These are phyloP conservation scores for Cruciata laevipes DNA, from an alignment of 257 asterid species.

Conservation along the genomic window DNA sequence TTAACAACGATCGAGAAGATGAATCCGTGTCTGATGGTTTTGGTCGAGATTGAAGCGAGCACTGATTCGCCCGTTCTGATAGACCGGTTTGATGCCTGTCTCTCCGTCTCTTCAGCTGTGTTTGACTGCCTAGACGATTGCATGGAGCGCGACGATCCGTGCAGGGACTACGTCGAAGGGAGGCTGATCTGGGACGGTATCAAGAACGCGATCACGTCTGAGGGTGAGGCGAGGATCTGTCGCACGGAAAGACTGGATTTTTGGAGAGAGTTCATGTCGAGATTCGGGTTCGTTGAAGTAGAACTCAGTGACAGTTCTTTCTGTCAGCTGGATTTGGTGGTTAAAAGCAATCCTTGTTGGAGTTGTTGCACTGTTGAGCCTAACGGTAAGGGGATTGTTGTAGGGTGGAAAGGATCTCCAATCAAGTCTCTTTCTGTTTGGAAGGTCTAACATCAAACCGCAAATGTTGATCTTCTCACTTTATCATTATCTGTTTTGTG, in stretches of 20 bases:
- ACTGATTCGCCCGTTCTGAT: slow-evolving; percentile 33
- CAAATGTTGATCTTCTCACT: too few relatives aligned
- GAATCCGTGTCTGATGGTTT: slow-evolving; percentile 31
- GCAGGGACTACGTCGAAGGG: slow-evolving; percentile 26
- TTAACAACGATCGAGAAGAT: slow-evolving; percentile 24
- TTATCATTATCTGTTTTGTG: too few relatives aligned
- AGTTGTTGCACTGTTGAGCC: slow-evolving; percentile 22
- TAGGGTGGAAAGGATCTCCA: slow-evolving; percentile 41
- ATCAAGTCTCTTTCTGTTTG: slow-evolving; percentile 27
- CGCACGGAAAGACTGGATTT: slow-evolving; percentile 19
- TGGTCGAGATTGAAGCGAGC: slow-evolving; percentile 38
- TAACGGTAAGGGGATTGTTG: slow-evolving; percentile 31
- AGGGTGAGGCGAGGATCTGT: slow-evolving; percentile 33
- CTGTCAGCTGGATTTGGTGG: slow-evolving; percentile 29
- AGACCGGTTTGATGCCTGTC: slow-evolving; percentile 42
- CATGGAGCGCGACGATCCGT: slow-evolving; percentile 23
- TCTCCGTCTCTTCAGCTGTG: slow-evolving; percentile 30
- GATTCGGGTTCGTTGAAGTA: slow-evolving; percentile 27
- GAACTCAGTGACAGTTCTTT: slow-evolving; percentile 30
- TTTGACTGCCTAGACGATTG: slow-evolving; percentile 40
- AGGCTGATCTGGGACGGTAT: slow-evolving; percentile 23
- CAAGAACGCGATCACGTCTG: slow-evolving; percentile 33
- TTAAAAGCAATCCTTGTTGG: slow-evolving; percentile 20
- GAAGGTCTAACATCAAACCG: slow-evolving; percentile 19
- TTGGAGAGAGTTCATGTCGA: slow-evolving; percentile 28